Evolutionary conservation across 2,329 filamentous ascomycete genomes (phyloP).

Genomic region (Trichoderma sp.): DNA sequence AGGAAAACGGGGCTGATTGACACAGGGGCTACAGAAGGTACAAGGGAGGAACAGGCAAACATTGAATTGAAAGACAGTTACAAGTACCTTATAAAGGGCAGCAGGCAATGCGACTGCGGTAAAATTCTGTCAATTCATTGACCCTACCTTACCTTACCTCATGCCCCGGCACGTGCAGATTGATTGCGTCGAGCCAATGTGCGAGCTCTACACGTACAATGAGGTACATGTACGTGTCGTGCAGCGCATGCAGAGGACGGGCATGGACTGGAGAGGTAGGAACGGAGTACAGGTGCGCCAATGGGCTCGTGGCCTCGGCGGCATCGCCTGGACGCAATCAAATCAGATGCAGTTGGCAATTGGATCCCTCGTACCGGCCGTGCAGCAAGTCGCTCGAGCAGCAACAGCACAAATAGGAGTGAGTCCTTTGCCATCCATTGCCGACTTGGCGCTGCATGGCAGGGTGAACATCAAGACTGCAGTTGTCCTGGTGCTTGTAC

Average conservation of each 20-base stretch:
- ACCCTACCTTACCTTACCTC: background rate
- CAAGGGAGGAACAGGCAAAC: background rate
- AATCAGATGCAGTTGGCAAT: background rate
- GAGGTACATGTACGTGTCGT: constrained; percentile 14
- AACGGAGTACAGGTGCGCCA: background rate
- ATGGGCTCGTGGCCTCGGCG: constrained; percentile 11
- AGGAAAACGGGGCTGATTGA: background rate
- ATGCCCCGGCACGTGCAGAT: constrained; percentile 14
- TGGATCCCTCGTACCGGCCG: background rate
- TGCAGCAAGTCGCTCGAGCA: background rate
- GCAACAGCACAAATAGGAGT: background rate
- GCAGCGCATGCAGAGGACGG: constrained; percentile 14
- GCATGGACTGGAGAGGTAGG: too few relatives aligned
- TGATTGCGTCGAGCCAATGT: background rate
- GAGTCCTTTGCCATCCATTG: constrained; percentile 7
- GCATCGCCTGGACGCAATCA: constrained; percentile 7
- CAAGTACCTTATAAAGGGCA: background rate
- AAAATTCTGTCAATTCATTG: background rate
- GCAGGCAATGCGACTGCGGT: constrained; percentile 4
- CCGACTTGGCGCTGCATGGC: constrained; percentile 15
- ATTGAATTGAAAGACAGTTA: background rate
- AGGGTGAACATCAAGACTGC: too few relatives aligned
- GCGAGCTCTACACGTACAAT: background rate
- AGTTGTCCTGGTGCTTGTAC: too few relatives aligned
- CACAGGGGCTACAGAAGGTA: background rate